A percentile compares a stretch with the other conserved stretches of the same genome.
Evolutionary conservation across 2,329 filamentous ascomycete genomes (phyloP).

Genomic region (Calonectria crousiana): DNA sequence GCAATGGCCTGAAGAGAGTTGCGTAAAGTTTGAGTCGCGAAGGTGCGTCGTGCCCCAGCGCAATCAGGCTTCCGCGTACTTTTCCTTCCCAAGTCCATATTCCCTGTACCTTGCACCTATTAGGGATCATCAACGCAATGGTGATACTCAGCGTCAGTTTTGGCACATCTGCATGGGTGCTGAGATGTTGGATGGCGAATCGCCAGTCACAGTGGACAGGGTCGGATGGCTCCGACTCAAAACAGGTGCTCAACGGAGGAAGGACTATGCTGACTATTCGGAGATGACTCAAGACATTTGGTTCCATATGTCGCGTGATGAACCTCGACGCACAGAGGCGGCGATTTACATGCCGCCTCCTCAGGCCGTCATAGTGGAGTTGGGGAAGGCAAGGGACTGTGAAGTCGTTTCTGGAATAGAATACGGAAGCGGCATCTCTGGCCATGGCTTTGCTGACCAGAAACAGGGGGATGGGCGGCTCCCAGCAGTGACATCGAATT

Average conservation of each 20-base stretch:
- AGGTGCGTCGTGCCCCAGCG: neutral
- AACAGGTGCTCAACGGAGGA: neutral
- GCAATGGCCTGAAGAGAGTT: neutral
- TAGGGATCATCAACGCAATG: neutral
- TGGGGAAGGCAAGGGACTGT: neutral
- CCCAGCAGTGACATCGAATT: neutral
- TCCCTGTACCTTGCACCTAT: no score
- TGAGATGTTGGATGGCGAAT: neutral
- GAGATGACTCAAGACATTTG: neutral
- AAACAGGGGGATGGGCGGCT: neutral
- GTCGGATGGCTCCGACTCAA: neutral
- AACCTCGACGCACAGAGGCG: neutral
- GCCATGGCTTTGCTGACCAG: neutral
- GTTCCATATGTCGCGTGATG: neutral
- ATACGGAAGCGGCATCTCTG: neutral
- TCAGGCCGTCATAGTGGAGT: neutral
- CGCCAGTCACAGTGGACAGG: neutral
- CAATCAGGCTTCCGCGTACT: neutral
- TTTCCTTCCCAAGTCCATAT: no score
- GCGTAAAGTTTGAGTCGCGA: neutral
- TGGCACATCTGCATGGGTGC: neutral
- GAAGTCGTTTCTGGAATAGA: neutral
- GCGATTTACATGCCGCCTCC: neutral
- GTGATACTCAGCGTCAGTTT: neutral
- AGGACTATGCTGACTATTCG: neutral